Evolutionary conservation across 768 basidiomycete species (phyloP).

Genomic region (Macrolepiota albuminosa): DNA sequence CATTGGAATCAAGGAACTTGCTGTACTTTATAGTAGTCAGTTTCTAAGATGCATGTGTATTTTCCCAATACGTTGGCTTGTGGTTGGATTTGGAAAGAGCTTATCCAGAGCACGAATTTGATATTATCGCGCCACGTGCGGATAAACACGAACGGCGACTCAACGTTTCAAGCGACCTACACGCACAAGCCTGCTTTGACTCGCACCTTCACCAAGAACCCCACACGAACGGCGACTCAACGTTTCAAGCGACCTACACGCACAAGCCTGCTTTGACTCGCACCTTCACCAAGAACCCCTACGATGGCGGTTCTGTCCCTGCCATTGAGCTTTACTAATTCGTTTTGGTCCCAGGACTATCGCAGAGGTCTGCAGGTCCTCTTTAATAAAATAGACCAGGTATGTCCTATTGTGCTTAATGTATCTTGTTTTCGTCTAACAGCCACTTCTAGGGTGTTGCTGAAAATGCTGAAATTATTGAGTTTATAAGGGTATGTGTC

Average conservation of each 20-base stretch:
- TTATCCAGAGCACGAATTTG: not conserved
- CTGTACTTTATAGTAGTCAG: not conserved
- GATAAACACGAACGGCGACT: not conserved
- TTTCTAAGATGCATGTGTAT: not conserved
- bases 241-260: not conserved
- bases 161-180: not conserved
- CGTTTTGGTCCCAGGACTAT: slow-evolving; percentile 95
- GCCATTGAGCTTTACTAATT: slow-evolving; percentile 85
- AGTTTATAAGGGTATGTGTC: slow-evolving; percentile 70
- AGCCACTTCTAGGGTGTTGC: slow-evolving; percentile 53
- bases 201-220: slow-evolving; percentile 3
- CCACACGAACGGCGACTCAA: not conserved
- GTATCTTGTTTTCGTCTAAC: slow-evolving; percentile 3
- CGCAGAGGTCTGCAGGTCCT: slow-evolving; percentile 76
- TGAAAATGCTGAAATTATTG: slow-evolving; percentile 80
- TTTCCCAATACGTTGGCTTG: not conserved
- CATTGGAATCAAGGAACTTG: not conserved
- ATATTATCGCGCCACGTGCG: slow-evolving; percentile 7
- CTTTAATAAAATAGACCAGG: slow-evolving; percentile 75
- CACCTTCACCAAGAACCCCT: slow-evolving; percentile 2
- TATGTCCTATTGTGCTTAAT: slow-evolving; percentile 18
- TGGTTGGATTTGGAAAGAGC: not conserved
- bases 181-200: slow-evolving; percentile 1
- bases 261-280: slow-evolving; percentile 1
- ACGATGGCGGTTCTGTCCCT: slow-evolving; percentile 85